Conservation (phyloP, 352 stramenopile genomes). For the Pythium sukuiense region DNA sequence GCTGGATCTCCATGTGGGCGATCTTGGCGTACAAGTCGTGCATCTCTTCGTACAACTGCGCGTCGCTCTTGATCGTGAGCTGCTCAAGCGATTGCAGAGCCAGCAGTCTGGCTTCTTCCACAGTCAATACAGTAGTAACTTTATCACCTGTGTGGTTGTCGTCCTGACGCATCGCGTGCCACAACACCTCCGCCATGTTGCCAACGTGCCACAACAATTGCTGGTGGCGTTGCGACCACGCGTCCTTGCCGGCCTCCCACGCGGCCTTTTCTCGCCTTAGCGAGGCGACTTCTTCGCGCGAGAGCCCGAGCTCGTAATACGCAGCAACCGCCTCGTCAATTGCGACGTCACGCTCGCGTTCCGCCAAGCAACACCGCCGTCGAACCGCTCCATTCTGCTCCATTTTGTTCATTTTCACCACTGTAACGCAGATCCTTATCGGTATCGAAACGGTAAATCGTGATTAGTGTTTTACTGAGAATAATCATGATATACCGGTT, state of each 20-base stretch:
- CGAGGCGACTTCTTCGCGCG: slow-evolving; percentile 16
- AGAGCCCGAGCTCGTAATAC: slow-evolving; percentile 13
- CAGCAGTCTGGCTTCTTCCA: slow-evolving; percentile 19
- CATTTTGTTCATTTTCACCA: background rate
- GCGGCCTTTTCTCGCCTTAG: slow-evolving; percentile 15
- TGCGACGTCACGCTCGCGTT: slow-evolving; percentile 35
- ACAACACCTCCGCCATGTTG: slow-evolving; percentile 26
- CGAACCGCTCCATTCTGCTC: background rate
- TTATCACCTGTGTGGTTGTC: background rate
- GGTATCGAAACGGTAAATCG: background rate
- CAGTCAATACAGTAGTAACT: background rate
- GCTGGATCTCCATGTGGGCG: slow-evolving; percentile 23
- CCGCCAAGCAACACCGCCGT: background rate
- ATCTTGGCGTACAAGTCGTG: slow-evolving; percentile 32
- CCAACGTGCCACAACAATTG: slow-evolving; percentile 30
- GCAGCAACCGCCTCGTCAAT: slow-evolving; percentile 35
- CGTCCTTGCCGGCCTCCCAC: slow-evolving; percentile 5
- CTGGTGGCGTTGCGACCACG: slow-evolving; percentile 9
- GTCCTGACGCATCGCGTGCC: slow-evolving; percentile 9
- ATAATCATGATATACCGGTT: background rate
- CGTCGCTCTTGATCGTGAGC: slow-evolving; percentile 21
- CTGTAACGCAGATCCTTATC: background rate
- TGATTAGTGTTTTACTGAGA: background rate
- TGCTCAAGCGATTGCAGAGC: slow-evolving; percentile 26
- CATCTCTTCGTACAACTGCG: slow-evolving; percentile 33